Conservation (phyloP, 2,329 filamentous ascomycete genomes). For the Tolypocladium amazonense region DNA sequence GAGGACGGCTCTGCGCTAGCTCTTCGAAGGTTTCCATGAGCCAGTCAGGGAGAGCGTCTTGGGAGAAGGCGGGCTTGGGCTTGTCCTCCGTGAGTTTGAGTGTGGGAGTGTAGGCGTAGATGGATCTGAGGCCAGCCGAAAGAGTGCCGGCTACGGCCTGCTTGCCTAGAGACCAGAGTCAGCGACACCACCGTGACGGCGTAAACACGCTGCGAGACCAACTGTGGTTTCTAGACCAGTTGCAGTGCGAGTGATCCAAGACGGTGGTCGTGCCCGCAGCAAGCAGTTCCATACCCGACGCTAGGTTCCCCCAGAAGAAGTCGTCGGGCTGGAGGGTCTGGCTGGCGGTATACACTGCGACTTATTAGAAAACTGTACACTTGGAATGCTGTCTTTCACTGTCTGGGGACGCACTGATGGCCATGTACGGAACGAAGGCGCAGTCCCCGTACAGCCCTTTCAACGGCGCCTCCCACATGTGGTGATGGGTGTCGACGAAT, state of each 20-base stretch:
- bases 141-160: background rate
- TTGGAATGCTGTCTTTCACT: background rate
- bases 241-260: background rate
- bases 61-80: background rate
- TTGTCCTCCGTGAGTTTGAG: background rate
- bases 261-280: background rate
- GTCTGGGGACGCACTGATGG: background rate
- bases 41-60: background rate
- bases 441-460: conserved; percentile 7
- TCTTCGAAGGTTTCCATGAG: background rate
- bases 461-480: conserved; percentile 31
- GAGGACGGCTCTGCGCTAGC: background rate
- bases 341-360: background rate
- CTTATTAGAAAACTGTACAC: background rate
- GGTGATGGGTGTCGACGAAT: conserved; percentile 32
- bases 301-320: background rate
- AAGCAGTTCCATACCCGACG: background rate
- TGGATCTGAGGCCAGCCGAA: background rate
- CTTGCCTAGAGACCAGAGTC: background rate
- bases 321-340: background rate
- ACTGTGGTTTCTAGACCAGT: background rate
- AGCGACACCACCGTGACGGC: background rate
- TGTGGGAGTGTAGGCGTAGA: background rate
- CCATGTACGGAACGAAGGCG: background rate
- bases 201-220: background rate